Conservation (phyloP, 202 grass and related monocot genomes). For the Schoenoplectus tabernaemontani region DNA sequence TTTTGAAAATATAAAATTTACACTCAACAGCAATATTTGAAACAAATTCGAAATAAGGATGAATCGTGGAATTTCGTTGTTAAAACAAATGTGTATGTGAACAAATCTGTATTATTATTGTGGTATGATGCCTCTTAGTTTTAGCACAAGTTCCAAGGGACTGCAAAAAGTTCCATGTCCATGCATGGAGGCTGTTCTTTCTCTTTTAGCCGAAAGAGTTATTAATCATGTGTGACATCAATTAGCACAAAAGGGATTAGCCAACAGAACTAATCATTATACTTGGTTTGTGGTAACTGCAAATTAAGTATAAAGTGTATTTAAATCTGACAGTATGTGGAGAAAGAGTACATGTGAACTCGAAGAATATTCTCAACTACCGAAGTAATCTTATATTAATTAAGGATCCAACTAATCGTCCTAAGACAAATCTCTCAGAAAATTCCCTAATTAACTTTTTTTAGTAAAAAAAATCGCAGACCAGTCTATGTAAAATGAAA, state of each 20-base stretch:
- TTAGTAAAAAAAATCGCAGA: too few species aligned
- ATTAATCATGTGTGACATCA: background rate
- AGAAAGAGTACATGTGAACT: background rate
- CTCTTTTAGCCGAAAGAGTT: conserved; percentile 6
- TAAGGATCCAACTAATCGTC: too few species aligned
- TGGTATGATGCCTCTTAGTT: background rate
- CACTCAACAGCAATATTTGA: too few species aligned
- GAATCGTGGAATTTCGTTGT: too few species aligned
- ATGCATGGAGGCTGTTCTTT: background rate
- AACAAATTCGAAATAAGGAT: too few species aligned
- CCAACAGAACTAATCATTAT: background rate
- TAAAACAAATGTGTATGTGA: background rate
- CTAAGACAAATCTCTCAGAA: too few species aligned
- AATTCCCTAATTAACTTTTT: too few species aligned
- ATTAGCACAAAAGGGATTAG: background rate
- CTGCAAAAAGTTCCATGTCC: background rate
- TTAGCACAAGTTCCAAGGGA: background rate
- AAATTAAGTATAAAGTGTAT: too few species aligned
- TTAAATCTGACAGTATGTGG: background rate
- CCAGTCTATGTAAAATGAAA: too few species aligned
- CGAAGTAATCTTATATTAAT: background rate
- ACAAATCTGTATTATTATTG: background rate
- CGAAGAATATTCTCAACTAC: background rate
- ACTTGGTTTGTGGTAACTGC: too few species aligned
- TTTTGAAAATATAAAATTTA: too few species aligned